phyloP scores from a whole-genome alignment of 1,139 yeast genomes.

The Candida sp. region DNA sequence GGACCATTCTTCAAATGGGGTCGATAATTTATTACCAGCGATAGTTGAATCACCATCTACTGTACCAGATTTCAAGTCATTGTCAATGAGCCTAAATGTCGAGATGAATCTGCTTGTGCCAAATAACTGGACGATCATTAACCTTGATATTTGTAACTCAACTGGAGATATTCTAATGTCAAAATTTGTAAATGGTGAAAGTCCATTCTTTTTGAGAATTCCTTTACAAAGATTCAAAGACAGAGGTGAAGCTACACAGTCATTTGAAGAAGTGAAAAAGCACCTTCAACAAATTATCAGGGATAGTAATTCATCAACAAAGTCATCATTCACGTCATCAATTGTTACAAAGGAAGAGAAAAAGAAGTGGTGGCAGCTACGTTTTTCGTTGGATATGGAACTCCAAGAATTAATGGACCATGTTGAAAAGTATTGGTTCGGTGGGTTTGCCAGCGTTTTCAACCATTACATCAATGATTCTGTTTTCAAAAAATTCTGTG shows the following conservation, averaged over 20 bases:
- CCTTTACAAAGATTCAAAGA: slow-evolving; percentile 55
- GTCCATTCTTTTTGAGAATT: slow-evolving; percentile 52
- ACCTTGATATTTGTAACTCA: slow-evolving; percentile 58
- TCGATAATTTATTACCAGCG: slow-evolving; percentile 11
- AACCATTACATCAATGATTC: slow-evolving; percentile 22
- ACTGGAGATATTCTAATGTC: slow-evolving; percentile 59
- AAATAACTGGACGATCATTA: slow-evolving; percentile 53
- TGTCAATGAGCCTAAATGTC: slow-evolving; percentile 7
- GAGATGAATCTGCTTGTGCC: slow-evolving; percentile 33
- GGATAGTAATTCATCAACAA: slow-evolving; percentile 62
- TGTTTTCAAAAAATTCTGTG: slow-evolving; percentile 32
- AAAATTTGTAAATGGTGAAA: slow-evolving; percentile 29
- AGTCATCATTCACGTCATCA: slow-evolving; percentile 43
- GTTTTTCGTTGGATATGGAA: slow-evolving; percentile 60
- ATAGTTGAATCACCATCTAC: not conserved
- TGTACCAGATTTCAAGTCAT: slow-evolving; percentile 3
- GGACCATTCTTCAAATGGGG: slow-evolving; percentile 9
- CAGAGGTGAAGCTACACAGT: slow-evolving; percentile 33
- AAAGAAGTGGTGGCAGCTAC: slow-evolving; percentile 72
- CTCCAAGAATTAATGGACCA: slow-evolving; percentile 51
- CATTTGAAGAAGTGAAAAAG: slow-evolving; percentile 44
- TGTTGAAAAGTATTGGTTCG: slow-evolving; percentile 71
- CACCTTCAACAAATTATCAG: slow-evolving; percentile 51
- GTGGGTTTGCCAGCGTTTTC: slow-evolving; percentile 74
- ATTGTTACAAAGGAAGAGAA: slow-evolving; percentile 61